phyloP scores from a whole-genome alignment of 257 asterid genomes.

The Anisodus acutangulus region DNA sequence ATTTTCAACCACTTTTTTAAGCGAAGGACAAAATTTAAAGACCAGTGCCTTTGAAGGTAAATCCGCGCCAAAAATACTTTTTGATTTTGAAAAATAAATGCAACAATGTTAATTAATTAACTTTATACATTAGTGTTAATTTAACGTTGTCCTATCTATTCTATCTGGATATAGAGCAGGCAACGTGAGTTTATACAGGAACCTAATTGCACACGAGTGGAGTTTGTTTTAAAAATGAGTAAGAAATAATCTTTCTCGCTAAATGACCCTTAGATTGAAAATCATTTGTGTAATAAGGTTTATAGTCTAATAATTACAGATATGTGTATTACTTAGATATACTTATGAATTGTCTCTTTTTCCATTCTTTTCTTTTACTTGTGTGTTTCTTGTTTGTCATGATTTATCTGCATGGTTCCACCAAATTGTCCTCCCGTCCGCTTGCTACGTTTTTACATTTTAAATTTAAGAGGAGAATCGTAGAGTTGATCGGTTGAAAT shows the following conservation, averaged over 20 bases:
- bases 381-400: neutral
- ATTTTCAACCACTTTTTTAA: no score
- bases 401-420: conserved; percentile 37
- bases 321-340: neutral
- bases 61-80: no score
- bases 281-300: neutral
- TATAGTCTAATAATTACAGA: neutral
- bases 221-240: neutral
- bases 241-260: neutral
- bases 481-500: no score
- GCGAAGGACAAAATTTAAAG: no score
- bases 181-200: no score
- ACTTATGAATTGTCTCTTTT: neutral
- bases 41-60: no score
- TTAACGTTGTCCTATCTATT: no score
- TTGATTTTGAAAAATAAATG: no score
- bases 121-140: no score
- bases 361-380: neutral
- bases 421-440: neutral
- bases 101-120: no score
- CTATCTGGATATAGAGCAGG: no score
- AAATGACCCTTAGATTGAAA: neutral
- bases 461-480: no score
- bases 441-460: neutral
- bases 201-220: neutral